A percentile compares a stretch with the other conserved stretches of the same genome.
phyloP scores from a whole-genome alignment of 352 stramenopile species.

The Phytopythium vexans region DNA sequence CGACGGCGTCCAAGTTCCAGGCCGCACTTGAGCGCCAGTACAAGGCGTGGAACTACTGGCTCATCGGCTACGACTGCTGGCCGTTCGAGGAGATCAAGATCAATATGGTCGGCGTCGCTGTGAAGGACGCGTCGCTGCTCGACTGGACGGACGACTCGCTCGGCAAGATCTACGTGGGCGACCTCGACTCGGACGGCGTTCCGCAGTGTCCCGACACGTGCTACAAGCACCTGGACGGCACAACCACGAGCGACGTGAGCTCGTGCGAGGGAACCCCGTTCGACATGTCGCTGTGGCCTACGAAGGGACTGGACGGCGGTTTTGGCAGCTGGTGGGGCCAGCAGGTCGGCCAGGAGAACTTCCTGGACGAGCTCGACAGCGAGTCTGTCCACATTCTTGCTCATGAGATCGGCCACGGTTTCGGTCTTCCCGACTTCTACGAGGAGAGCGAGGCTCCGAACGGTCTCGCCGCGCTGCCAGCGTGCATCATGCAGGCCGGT shows the following conservation, averaged over 20 bases:
- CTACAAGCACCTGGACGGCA: slow-evolving; percentile 42
- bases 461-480: slow-evolving; percentile 12
- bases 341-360: slow-evolving; percentile 28
- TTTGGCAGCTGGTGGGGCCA: slow-evolving; percentile 28
- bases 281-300: slow-evolving; percentile 46
- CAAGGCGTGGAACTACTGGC: slow-evolving; percentile 22
- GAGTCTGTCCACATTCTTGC: slow-evolving; percentile 30
- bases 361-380: slow-evolving; percentile 22
- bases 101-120: slow-evolving; percentile 39
- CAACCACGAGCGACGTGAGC: slow-evolving; percentile 24
- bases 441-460: slow-evolving; percentile 6
- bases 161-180: slow-evolving; percentile 16
- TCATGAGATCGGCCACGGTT: slow-evolving; percentile 43
- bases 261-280: slow-evolving; percentile 34
- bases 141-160: slow-evolving; percentile 41
- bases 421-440: slow-evolving; percentile 24
- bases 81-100: slow-evolving; percentile 32
- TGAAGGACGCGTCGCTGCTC: slow-evolving; percentile 29
- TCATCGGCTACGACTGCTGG: slow-evolving; percentile 32
- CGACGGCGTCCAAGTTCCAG: slow-evolving; percentile 37
- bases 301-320: slow-evolving; percentile 4
- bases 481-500: slow-evolving; percentile 22
- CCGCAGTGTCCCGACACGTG: slow-evolving; percentile 24
- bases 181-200: slow-evolving; percentile 14
- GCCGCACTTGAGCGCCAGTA: slow-evolving; percentile 33